Conservation (phyloP, 805 yeast genomes). For the Candida silvatica region DNA sequence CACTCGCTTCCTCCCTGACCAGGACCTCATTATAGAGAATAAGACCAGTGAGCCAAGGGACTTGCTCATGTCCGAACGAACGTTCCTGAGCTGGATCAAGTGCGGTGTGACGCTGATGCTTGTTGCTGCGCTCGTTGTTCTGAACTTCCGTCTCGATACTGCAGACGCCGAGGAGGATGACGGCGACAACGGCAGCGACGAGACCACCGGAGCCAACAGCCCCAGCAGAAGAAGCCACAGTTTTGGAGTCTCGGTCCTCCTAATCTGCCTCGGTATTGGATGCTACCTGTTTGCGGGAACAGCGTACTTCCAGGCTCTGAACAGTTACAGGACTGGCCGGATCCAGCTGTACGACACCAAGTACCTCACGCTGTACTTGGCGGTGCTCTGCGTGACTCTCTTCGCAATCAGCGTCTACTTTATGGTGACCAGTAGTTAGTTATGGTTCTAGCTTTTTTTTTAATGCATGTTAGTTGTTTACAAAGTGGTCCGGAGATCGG, state of each 20-base stretch:
- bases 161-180: slow-evolving; percentile 9
- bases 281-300: slow-evolving; percentile 30
- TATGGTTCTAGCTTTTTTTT: no score
- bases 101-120: slow-evolving; percentile 36
- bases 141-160: slow-evolving; percentile 36
- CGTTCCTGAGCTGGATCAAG: slow-evolving; percentile 39
- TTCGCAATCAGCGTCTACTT: slow-evolving; percentile 7
- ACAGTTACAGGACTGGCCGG: slow-evolving; percentile 32
- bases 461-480: no score
- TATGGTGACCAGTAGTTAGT: slow-evolving; percentile 2
- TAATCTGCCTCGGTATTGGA: slow-evolving; percentile 29
- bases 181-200: slow-evolving; percentile 2
- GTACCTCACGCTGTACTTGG: slow-evolving; percentile 15
- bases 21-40: slow-evolving; percentile 24
- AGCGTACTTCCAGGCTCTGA: slow-evolving; percentile 36
- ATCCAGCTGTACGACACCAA: slow-evolving; percentile 30
- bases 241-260: slow-evolving; percentile 23
- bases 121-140: slow-evolving; percentile 36
- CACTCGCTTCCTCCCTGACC: slow-evolving; percentile 5
- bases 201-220: slow-evolving; percentile 2
- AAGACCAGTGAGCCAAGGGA: slow-evolving; percentile 45
- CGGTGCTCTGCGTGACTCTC: slow-evolving; percentile 1
- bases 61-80: slow-evolving; percentile 44
- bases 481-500: no score
- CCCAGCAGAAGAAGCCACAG: no score